Base-by-base conservation (phyloP, 129 eudicot genomes). In the Chrysanthemum seticuspe region DNA sequence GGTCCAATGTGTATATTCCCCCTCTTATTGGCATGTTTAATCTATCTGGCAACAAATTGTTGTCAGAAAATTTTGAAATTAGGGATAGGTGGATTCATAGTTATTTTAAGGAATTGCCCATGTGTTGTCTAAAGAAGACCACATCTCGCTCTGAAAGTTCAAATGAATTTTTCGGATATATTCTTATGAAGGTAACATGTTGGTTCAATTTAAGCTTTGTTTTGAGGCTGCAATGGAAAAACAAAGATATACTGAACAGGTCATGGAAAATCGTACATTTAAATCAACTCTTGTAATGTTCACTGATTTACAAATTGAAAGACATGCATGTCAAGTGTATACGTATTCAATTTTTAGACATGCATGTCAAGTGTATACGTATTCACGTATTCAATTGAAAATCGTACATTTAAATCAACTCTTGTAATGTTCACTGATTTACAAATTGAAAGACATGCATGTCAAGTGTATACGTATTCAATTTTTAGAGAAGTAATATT, bases 161-260 rank as follows among this genome's bases (percentile, higher is more conserved):
- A 23, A 23, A 23, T 23, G 25, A 0, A 23, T 23, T 23, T 23
- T 73, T 6, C 65, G 25, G 0, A 45, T 23, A 14, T 53, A 52
- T 15, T 23, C 74, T 2, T 11, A 12, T 31, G 10, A 0, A 0
- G 16, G 53, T 0, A 31, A 55, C 5, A 15, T 3, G 2, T 16
- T 70, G 2, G 63, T 70, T 15, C 10, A 55, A 12, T 54, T 55
- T 15, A 55, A 31, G 52, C n/a, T 31, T 10, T 31, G 13, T 2
- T 70, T 54, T 34, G 63, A 70, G 47, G 10, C n/a, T 13, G 53
- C 54, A n/a, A 25, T 69, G 62, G 59, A 52, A 16, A 55, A 25
- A 3, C 49, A 67, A 23, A 13, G 44, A 49, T 40, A 67, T 14
- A 48, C 29, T 5, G 40, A 67, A 48, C 16, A 18, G 6, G 25